Base-by-base conservation (phyloP, 208 protist species). In the Leptomonas pyrrhocoris region DNA sequence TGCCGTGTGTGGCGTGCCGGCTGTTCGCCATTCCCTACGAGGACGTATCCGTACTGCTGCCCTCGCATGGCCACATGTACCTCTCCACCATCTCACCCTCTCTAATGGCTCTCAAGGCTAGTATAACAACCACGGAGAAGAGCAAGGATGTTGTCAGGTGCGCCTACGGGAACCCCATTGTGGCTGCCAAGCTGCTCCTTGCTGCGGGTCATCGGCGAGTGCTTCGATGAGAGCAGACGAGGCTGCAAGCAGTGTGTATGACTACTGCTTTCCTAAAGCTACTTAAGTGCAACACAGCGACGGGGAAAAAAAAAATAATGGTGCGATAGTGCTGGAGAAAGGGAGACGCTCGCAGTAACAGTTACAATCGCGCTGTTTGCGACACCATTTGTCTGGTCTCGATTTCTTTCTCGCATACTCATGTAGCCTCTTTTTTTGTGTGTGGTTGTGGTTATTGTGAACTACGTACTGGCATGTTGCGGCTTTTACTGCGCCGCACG, bases 21-120 rank as follows among this genome's bases (percentile, higher is more conserved):
- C 53, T 86, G 21, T 69, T 77, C 13, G 81, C 81, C 51, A 58
- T 64, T 50, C 38, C 31, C 8, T 79, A 71, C 55, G 81, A 86
- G 46, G 25, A 57, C 9, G 56, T 73, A 25, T 61, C 73, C 16
- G 67, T 70, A 45, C 42, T 86, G 57, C 68, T 86, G 27, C 81
- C 81, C 1, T 86, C 81, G 25, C 81, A 86, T 38, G 81, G 81
- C 5, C 81, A 86, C 58, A 51, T 79, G 27, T 86, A 86, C 62
- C 46, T 80, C 21, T 77, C 73, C 45, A 76, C 81, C n/a, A 46
- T 73, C 23, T 4, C 28, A 4, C 58, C 43, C 16, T 64, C 58
- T 19, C 57, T 30, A n/a, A 27, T 28, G 19, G 46, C 56, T 12
- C 49, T 66, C 46, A 23, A 48, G 2, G 25, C 63, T 1, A 60